Evolutionary conservation across 208 protist species (phyloP), one percentile per base, ranked within the genome.

Genomic region (Leishmania arabica): DNA sequence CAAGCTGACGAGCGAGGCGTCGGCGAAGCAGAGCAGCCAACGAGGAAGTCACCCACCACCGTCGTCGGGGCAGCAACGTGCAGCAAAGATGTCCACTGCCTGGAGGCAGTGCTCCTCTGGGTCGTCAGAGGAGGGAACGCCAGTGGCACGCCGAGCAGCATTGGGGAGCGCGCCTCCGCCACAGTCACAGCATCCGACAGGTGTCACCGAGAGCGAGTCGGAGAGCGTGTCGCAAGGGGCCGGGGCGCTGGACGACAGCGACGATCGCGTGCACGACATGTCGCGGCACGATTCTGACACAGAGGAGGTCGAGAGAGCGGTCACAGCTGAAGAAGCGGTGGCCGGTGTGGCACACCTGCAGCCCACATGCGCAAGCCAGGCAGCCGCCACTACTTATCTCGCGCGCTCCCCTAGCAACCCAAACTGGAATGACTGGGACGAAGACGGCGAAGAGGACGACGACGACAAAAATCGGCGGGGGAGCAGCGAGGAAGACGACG

Each of bases 381-480:
- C 19, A 37, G 53, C 21, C 34, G 6, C 76, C 3, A 34, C 76
- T 8, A n/a, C 13, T 6, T 72, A 49, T 34, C 70, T 60, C 19
- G 60, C 37, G 31, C 77, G 49, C 54, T 51, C 75, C 24, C 78
- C 51, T 54, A 49, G 54, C 27, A 74, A 53, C 53, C 42, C 75
- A 19, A 74, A 88, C 72, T 87, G 77, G 85, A 82, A 89, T 53
- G 70, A 84, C 78, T 82, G 82, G 73, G 83, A 86, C 68, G 73
- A 83, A 1, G 84, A 86, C 17, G 79, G 77, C 1, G 70, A 77
- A 19, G 80, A 81, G 1, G 69, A 81, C 56, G 79, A 83, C 47
- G 77, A 86, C 3, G 71, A 51, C 8, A 81, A 84, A 47, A 71
- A 80, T 34, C 13, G 31, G 31, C 72, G 72, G n/a, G 72, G 21